A percentile compares a stretch with the other conserved stretches of the same genome.
phyloP scores from a whole-genome alignment of 805 yeast genomes.

The Grigorovia transvaalensis region DNA sequence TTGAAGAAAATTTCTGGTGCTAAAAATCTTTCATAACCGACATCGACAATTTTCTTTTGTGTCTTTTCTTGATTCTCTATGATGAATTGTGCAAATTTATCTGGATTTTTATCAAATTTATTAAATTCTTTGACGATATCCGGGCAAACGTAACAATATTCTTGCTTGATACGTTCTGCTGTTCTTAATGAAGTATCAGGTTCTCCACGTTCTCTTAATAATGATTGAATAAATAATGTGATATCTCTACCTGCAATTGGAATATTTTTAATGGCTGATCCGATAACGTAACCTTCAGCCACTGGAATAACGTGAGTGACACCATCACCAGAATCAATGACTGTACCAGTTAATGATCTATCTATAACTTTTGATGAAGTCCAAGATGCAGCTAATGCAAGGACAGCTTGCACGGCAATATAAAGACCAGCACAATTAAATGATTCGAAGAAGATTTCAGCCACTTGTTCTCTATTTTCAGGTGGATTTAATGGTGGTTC shows the following conservation, averaged over 20 bases:
- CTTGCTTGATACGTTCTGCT: slow-evolving; percentile 94
- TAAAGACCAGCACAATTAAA: slow-evolving; percentile 98
- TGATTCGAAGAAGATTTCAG: slow-evolving; percentile 97
- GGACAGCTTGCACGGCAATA: slow-evolving; percentile 97
- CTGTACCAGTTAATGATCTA: slow-evolving; percentile 95
- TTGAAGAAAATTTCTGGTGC: slow-evolving; percentile 99
- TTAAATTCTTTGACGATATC: slow-evolving; percentile 94
- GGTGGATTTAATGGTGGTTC: slow-evolving; percentile 99
- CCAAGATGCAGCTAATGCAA: slow-evolving; percentile 98
- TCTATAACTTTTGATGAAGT: slow-evolving; percentile 91
- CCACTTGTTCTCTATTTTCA: slow-evolving; percentile 96
- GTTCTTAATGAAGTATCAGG: slow-evolving; percentile 86
- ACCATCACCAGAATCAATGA: slow-evolving; percentile 97
- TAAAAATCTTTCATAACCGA: slow-evolving; percentile 93
- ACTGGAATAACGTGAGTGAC: slow-evolving; percentile 98
- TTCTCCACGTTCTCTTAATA: slow-evolving; percentile 95
- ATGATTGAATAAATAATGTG: slow-evolving; percentile 82
- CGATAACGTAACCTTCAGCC: slow-evolving; percentile 98
- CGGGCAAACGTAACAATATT: slow-evolving; percentile 94
- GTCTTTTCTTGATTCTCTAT: slow-evolving; percentile 70
- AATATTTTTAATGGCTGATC: slow-evolving; percentile 91
- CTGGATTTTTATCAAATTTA: slow-evolving; percentile 89
- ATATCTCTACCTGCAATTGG: slow-evolving; percentile 99
- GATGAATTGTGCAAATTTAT: slow-evolving; percentile 83
- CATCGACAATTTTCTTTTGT: slow-evolving; percentile 63